These are phyloP conservation scores for Xylaria castorea DNA, from an alignment of 495 filamentous ascomycete genomes.

Conservation along the genomic window DNA sequence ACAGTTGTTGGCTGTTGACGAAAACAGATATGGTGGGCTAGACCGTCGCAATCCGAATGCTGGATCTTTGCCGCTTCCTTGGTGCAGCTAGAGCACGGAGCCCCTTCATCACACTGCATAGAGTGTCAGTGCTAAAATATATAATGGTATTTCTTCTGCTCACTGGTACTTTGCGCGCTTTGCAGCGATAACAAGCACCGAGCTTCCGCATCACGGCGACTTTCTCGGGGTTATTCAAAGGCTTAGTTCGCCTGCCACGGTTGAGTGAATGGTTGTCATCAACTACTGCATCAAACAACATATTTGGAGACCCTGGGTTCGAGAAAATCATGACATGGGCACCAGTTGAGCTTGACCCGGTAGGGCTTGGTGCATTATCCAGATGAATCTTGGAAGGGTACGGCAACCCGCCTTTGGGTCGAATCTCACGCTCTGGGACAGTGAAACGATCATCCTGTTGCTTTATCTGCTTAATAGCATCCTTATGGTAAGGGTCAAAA, in stretches of 20 bases:
- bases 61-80: conserved; percentile 37
- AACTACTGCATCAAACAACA: conserved; percentile 22
- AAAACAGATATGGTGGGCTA: conserved; percentile 41
- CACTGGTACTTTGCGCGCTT: conserved; percentile 42
- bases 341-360: conserved; percentile 28
- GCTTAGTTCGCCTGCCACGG: conserved; percentile 40
- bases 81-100: conserved; percentile 40
- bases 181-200: conserved; percentile 44
- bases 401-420: conserved; percentile 40
- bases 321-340: conserved; percentile 28
- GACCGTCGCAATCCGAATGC: conserved; percentile 34
- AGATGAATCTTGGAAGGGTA: conserved; percentile 44
- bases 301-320: conserved; percentile 23
- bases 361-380: conserved; percentile 36
- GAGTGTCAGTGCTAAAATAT: conserved; percentile 26
- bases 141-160: conserved; percentile 24
- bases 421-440: conserved; percentile 40
- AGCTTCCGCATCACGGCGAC: conserved; percentile 43
- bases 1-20: conserved; percentile 33
- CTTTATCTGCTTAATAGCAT: conserved; percentile 40
- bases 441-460: conserved; percentile 46
- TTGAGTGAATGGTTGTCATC: conserved; percentile 32
- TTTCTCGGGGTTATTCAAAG: conserved; percentile 42
- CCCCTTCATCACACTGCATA: conserved; percentile 41
- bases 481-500: conserved; percentile 42